Percentiles rank a stretch among this genome's conserved stretches.
These are phyloP conservation scores for Hibiscus syriacus DNA, from an alignment of 345 rosid genomes.

Conservation along the genomic window DNA sequence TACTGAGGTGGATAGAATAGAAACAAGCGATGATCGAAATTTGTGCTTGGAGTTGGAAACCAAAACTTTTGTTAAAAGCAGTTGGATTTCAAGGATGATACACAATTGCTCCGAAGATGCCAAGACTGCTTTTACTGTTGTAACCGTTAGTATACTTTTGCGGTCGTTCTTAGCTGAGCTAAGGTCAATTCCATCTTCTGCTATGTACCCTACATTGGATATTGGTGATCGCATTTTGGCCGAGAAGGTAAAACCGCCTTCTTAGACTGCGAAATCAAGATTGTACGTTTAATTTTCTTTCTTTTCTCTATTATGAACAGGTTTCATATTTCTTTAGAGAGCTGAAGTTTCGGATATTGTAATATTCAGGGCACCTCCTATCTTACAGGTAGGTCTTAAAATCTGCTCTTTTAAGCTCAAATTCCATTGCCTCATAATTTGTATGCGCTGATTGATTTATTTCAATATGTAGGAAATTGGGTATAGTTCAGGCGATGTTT, in stretches of 20 bases:
- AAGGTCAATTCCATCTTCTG: constrained; percentile 68
- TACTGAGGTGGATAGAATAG: constrained; percentile 40
- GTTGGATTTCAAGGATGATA: constrained; percentile 60
- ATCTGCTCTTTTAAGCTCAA: background rate
- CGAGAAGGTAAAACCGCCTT: constrained; percentile 50
- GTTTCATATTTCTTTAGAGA: constrained; percentile 73
- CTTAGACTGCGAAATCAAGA: background rate
- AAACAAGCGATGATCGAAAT: constrained; percentile 19
- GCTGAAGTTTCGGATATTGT: constrained; percentile 80
- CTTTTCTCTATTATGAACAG: constrained; percentile 25
- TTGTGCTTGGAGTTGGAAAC: constrained; percentile 26
- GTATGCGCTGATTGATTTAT: constrained; percentile 5
- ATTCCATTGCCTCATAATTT: background rate
- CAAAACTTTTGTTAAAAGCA: constrained; percentile 23
- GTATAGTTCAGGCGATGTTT: constrained; percentile 54
- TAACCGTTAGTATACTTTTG: constrained; percentile 71
- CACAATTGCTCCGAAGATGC: constrained; percentile 68
- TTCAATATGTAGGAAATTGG: constrained; percentile 49
- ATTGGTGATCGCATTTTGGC: constrained; percentile 86
- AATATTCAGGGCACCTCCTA: constrained; percentile 81
- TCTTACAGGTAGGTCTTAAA: constrained; percentile 42
- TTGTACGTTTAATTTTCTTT: background rate
- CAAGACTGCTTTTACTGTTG: constrained; percentile 73
- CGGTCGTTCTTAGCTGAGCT: constrained; percentile 82
- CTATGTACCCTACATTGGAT: constrained; percentile 91